A percentile compares a stretch with the other conserved stretches of the same genome.
These are phyloP conservation scores for Paramecium tetraurelia DNA, from an alignment of 73 alveolate genomes.

Conservation along the genomic window DNA sequence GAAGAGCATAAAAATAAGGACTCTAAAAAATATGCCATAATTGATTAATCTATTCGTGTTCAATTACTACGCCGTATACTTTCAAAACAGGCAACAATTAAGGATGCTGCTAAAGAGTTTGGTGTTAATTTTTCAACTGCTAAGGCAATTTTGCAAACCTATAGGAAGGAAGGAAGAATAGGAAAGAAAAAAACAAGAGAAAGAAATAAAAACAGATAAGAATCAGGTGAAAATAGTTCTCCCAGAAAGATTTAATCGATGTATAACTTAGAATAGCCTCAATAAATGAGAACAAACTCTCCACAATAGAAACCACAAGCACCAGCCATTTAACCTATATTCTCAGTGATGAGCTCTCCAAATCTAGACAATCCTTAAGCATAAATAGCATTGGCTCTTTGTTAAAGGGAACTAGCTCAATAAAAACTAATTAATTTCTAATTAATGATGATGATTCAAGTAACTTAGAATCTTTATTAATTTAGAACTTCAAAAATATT, in stretches of 20 bases:
- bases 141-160: constrained; percentile 56
- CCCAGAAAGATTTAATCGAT: constrained; percentile 5
- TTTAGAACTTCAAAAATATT: constrained; percentile 8
- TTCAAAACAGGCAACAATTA: constrained; percentile 47
- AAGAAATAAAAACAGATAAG: not conserved
- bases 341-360: not conserved
- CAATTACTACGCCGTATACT: not conserved
- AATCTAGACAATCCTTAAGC: not conserved
- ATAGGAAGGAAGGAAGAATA: constrained; percentile 57
- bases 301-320: not conserved
- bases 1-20: not conserved
- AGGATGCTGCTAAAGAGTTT: constrained; percentile 62
- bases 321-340: not conserved
- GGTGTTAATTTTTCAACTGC: constrained; percentile 63
- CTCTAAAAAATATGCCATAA: constrained; percentile 10
- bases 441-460: constrained; percentile 11
- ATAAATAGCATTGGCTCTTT: not conserved
- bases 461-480: not conserved
- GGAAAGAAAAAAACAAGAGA: constrained; percentile 63
- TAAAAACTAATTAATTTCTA: not conserved
- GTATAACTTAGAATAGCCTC: not conserved
- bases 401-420: constrained; percentile 17
- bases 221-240: not conserved
- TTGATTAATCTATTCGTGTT: not conserved
- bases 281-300: not conserved